Percentiles rank a stretch among this genome's conserved stretches.
Evolutionary conservation across 2,329 filamentous ascomycete species (phyloP).

Genomic region (Epichloe uncinata): DNA sequence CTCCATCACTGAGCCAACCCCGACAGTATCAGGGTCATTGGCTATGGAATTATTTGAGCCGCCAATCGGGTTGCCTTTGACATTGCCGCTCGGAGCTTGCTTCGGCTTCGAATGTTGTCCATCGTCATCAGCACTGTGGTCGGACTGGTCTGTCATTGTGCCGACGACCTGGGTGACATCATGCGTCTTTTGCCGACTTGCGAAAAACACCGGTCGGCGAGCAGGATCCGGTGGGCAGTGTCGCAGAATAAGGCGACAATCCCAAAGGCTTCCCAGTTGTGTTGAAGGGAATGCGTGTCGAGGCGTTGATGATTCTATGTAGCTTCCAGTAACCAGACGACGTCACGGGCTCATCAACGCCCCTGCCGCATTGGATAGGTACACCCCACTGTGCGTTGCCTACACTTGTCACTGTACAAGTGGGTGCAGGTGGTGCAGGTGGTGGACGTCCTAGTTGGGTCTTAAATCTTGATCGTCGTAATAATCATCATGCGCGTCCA

Average conservation of each 20-base stretch:
- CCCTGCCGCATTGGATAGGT: background rate
- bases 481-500: conserved; percentile 2
- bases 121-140: conserved; percentile 3
- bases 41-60: background rate
- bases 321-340: background rate
- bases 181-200: background rate
- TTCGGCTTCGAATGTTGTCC: background rate
- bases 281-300: background rate
- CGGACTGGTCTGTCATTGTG: conserved; percentile 7
- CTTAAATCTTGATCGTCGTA: background rate
- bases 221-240: background rate
- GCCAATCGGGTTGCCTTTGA: background rate
- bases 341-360: background rate
- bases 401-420: no score
- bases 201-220: background rate
- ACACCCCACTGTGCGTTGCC: no score
- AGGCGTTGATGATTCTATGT: background rate
- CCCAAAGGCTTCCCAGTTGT: background rate
- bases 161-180: conserved; percentile 1
- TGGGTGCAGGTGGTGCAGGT: no score
- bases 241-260: background rate
- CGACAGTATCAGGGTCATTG: background rate
- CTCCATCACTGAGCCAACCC: background rate
- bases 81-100: background rate
- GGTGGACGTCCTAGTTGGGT: no score